Base-by-base conservation (phyloP, 108 stramenopile genomes). In the Pseudonitzschia multiseries region DNA sequence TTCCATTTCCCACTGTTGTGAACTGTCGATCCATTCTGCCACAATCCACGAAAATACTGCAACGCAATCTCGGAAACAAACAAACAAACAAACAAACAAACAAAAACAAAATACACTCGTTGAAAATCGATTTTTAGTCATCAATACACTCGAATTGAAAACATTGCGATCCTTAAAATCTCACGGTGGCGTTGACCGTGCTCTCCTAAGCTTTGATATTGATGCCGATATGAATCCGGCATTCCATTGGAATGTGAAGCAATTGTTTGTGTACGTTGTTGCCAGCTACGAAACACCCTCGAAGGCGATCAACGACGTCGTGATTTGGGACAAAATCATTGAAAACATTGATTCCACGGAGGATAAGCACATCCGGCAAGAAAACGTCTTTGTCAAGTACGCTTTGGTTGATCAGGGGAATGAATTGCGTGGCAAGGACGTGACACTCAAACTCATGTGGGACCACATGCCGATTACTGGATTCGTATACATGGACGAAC, bases 171-270 rank as follows among this genome's bases (percentile, higher is more conserved):
- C 87, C 2, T 72, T 97, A 27, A 97, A 97, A 70, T 86, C 87
- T 48, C 95, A 96, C 75, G 95, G 95, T 8, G 96, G 95, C 5
- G 90, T 93, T 36, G 98, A 99, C 74, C 90, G 97, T 26, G 96
- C 97, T 9, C 78, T 99, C 18, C 73, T 99, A 17, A 86, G 81
- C 44, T 96, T 99, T 77, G 97, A 99, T 78, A 65, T 99, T 32
- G 79, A 96, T 57, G 98, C 93, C 42, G 98, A 99, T 68, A 83
- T 99, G 79, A 72, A 73, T 51, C 97, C 97, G 0, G 97, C 97
- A 27, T 99, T 98, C 81, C 97, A 99, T 79, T 99, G 98, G 98
- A 99, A 99, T 71, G 86, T 98, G 44, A 98, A 99, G 79, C 94
- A 97, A 81, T 68, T 97, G 14, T 96, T 97, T 79, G 93, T 95